Percentiles rank a stretch among this genome's conserved stretches.
Conservation (phyloP, 495 filamentous ascomycete species). For the Lepidopterella palustris region DNA sequence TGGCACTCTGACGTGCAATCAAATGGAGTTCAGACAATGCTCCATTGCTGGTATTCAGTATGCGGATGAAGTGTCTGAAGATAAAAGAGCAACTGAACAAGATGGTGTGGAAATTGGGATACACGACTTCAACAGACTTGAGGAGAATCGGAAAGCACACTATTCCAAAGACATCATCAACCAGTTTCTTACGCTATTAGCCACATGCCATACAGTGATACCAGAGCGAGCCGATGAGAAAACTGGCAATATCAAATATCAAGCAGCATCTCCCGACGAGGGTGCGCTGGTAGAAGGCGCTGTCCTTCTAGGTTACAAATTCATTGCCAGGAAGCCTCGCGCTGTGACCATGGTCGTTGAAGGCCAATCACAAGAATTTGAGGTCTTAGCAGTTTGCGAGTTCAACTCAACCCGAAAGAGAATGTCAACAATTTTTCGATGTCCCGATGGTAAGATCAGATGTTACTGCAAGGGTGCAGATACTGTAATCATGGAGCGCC, state of each 20-base stretch:
- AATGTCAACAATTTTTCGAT: constrained; percentile 96
- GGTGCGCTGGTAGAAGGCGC: constrained; percentile 94
- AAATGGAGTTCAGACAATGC: constrained; percentile 98
- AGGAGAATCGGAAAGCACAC: constrained; percentile 67
- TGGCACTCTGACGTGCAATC: constrained; percentile 96
- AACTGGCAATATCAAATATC: constrained; percentile 82
- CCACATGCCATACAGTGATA: constrained; percentile 97
- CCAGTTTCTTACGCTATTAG: constrained; percentile 80
- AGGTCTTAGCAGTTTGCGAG: constrained; percentile 91
- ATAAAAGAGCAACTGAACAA: constrained; percentile 69
- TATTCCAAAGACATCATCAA: constrained; percentile 64
- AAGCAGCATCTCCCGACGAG: constrained; percentile 96
- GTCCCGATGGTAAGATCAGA: constrained; percentile 90
- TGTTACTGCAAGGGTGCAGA: constrained; percentile 96
- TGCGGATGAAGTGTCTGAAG: constrained; percentile 86
- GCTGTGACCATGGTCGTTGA: constrained; percentile 72
- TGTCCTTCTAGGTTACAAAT: constrained; percentile 74
- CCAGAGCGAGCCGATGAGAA: constrained; percentile 76
- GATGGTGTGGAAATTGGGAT: constrained; percentile 75
- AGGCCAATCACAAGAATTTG: constrained; percentile 71
- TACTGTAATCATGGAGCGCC: constrained; percentile 89
- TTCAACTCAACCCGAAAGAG: constrained; percentile 98
- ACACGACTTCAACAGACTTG: constrained; percentile 75
- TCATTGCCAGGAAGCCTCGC: constrained; percentile 81
- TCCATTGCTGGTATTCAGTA: constrained; percentile 92